Base-by-base conservation (phyloP, 148 eudicot species). In the Limonium bicolor region DNA sequence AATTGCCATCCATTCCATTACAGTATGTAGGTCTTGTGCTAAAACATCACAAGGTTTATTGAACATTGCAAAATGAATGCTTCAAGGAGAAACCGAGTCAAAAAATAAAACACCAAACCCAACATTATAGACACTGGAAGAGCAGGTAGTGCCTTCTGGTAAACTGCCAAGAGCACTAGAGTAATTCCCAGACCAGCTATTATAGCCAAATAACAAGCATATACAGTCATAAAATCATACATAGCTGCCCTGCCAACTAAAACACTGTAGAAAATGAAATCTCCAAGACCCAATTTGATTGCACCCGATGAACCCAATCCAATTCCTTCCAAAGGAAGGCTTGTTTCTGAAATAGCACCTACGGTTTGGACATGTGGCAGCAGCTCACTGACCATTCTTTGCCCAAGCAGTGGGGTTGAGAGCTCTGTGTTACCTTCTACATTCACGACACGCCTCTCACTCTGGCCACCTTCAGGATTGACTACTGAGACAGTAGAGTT, bases 181-280 rank as follows among this genome's bases (percentile, higher is more conserved):
- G 99, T 85, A 40, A 81, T 54, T 33, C 95, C 99, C 46, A 92
- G 88, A 51, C 95, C 94, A 7, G 95, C 90, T 40, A 92, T 68
- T 34, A 92, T 77, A 42, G 99, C 99, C 34, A 92, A 63, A 54
- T 90, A 90, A 62, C 94, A 90, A 1, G 94, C 94, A 30, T 85
- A 85, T 24, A 85, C 95, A 0, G 95, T 78, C 95, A 85, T 81
- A 55, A 69, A 76, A 56, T 81, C 95, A 46, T 81, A 92, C 95
- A 92, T 85, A 19, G 99, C 95, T 13, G 95, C 99, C 63, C 99
- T 64, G 5, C 94, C 95, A 53, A 92, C 99, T 51, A 92, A 67
- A 41, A 85, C 99, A 55, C 99, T 85, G 62, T 92, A 85, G 51
- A 92, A 85, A 41, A 90, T 81, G 39, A 85, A 92, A 63, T 92